These are phyloP conservation scores for Spergularia azorica DNA, from an alignment of 179 eudicot genomes.

Conservation along the genomic window DNA sequence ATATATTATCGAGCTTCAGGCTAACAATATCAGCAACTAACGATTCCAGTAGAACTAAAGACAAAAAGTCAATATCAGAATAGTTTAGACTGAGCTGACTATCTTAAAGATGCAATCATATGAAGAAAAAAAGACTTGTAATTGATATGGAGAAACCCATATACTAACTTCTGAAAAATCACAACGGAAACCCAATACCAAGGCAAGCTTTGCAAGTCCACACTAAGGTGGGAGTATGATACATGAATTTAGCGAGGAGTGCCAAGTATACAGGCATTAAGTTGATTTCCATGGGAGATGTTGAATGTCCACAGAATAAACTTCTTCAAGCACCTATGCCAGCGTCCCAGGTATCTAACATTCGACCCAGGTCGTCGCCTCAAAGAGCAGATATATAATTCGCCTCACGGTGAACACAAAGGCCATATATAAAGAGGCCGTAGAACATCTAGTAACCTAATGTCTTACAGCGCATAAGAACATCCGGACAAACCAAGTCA, in stretches of 20 bases:
- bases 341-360: constrained; percentile 6
- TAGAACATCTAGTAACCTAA: too few relatives aligned
- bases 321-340: neutral
- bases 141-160: neutral
- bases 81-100: neutral
- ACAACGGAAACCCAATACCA: neutral
- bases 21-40: neutral
- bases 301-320: neutral
- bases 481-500: neutral
- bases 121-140: neutral
- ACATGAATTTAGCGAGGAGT: neutral
- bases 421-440: neutral
- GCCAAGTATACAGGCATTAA: neutral
- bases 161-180: neutral
- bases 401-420: neutral
- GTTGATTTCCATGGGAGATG: neutral
- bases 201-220: neutral
- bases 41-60: neutral
- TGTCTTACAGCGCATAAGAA: too few relatives aligned
- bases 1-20: neutral
- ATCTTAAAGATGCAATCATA: neutral
- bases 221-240: neutral
- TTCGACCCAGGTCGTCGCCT: neutral
- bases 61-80: neutral
- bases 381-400: neutral